Base-by-base conservation (phyloP, 2,329 filamentous ascomycete genomes). In the Trichoderma sp. region DNA sequence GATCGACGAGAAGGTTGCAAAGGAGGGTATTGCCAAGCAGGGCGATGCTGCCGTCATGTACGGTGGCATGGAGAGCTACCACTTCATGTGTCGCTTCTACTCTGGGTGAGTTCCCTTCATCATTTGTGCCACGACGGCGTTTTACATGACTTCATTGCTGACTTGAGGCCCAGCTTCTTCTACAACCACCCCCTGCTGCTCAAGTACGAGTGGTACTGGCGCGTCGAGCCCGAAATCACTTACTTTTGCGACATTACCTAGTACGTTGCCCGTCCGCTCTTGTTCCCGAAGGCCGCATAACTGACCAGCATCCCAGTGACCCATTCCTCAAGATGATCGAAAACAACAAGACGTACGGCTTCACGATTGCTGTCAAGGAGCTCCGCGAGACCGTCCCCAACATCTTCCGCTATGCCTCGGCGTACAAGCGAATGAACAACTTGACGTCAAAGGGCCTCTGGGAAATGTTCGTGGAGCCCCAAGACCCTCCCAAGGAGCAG, bases 191-290 rank as follows among this genome's bases (percentile, higher is more conserved):
- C 93, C 69, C 86, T 98, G 41, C 85, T 99, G 52, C 86, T 91
- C 75, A 98, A 98, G 79, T 99, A 98, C 79, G 93, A 98, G 75
- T 99, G 95, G 95, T 99, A 99, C 82, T 99, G 95, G 95, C 92
- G 95, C 69, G 83, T 99, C 72, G 95, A 99, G 83, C 95, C 95
- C 69, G 95, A 99, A 79, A 98, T 99, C 86, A 97, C 94, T 81
- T 99, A 98, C 81, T 99, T 99, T 81, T 99, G 95, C 79, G 95
- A 99, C 76, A 98, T 99, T 71, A 99, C 95, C 69, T 99, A 99
- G 91, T 94, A 87, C 50, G 73, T 70, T 34, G 9, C 17, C 26
- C 21, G 17, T 19, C 10, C 24, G 12, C 7, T 7, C 4, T 6
- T 63, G 26, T 24, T 17, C 2, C 14, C 19, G 5, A 19, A 14